Evolutionary conservation across 2,329 filamentous ascomycete genomes (phyloP).

Genomic region (Capronia epimyces): DNA sequence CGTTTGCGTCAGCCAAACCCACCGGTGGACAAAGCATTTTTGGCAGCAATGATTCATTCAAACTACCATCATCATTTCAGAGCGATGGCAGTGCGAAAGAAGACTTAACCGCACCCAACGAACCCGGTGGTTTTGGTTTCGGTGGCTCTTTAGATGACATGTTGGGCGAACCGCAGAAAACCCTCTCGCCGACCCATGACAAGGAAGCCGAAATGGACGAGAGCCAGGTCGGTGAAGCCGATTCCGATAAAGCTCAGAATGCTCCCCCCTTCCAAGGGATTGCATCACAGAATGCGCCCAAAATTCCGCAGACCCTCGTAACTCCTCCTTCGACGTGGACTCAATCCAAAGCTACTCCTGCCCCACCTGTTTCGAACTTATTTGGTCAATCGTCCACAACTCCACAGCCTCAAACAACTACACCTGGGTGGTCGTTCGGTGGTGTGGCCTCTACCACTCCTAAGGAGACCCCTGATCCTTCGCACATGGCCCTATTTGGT

Average conservation of each 20-base stretch:
- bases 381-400: conserved; percentile 33
- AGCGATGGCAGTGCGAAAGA: conserved; percentile 38
- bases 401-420: conserved; percentile 30
- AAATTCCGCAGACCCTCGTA: conserved; percentile 16
- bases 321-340: conserved; percentile 28
- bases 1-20: conserved; percentile 33
- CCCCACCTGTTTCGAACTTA: conserved; percentile 33
- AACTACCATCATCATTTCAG: conserved; percentile 43
- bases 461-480: conserved; percentile 29
- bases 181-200: conserved; percentile 22
- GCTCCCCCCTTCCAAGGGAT: background rate
- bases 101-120: conserved; percentile 38
- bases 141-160: conserved; percentile 38
- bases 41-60: conserved; percentile 34
- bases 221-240: conserved; percentile 14
- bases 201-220: conserved; percentile 31
- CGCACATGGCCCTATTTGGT: conserved; percentile 33
- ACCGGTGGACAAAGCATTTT: conserved; percentile 8
- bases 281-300: conserved; percentile 5
- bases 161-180: conserved; percentile 30
- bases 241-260: conserved; percentile 17
- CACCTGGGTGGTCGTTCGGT: conserved; percentile 29
- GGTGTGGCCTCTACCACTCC: conserved; percentile 26
- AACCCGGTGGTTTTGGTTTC: conserved; percentile 35
- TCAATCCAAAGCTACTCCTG: conserved; percentile 28